Conservation (phyloP, 164 flowering plant genomes). For the Stephania yunnanensis region DNA sequence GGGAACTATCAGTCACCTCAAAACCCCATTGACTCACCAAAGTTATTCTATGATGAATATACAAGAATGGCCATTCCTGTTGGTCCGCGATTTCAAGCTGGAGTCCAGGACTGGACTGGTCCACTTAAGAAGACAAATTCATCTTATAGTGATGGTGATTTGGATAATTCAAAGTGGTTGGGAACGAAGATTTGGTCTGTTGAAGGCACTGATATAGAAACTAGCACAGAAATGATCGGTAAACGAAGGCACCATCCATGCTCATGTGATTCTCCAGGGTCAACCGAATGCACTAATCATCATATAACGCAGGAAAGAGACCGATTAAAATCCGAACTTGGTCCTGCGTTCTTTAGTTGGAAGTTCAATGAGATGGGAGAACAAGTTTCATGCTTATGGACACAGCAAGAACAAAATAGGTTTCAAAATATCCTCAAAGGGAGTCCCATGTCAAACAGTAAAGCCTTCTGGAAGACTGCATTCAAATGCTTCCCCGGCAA, state of each 20-base stretch:
- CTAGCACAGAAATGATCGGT: constrained; percentile 13
- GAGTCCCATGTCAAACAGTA: constrained; percentile 18
- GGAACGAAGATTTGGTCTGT: constrained; percentile 40
- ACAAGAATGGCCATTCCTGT: constrained; percentile 26
- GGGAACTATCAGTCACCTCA: no score
- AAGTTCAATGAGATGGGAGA: constrained; percentile 53
- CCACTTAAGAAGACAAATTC: not conserved
- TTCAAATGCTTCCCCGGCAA: constrained; percentile 20
- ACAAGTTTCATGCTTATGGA: constrained; percentile 40
- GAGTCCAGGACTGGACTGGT: constrained; percentile 32
- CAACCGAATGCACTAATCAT: constrained; percentile 27
- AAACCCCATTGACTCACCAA: no score
- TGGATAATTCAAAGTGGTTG: constrained; percentile 26
- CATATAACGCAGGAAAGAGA: constrained; percentile 27
- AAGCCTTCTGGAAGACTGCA: constrained; percentile 23
- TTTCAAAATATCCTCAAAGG: constrained; percentile 27
- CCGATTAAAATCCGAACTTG: constrained; percentile 27
- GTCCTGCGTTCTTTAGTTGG: constrained; percentile 39
- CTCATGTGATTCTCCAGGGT: constrained; percentile 27
- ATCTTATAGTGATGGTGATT: constrained; percentile 4
- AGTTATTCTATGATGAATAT: no score
- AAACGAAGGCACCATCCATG: constrained; percentile 33
- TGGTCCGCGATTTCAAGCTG: constrained; percentile 43
- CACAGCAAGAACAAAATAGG: constrained; percentile 24
- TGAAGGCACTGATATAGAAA: constrained; percentile 4